Conservation (phyloP, 345 rosid genomes). For the Arabis hirsuta region DNA sequence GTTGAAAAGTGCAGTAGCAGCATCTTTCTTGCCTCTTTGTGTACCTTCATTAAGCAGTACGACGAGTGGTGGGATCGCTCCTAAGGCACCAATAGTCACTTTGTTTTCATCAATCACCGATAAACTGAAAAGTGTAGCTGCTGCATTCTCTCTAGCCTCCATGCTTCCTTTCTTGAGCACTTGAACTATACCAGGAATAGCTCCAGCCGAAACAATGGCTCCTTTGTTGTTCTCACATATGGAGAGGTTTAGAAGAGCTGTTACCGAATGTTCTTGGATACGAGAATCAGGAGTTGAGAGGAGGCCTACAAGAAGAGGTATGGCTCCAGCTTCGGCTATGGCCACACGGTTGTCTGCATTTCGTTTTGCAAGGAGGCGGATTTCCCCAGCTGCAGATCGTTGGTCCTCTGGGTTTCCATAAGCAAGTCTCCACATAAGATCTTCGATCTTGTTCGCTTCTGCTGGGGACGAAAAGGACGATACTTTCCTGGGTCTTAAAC, state of each 20-base stretch:
- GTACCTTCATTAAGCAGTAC: slow-evolving; percentile 84
- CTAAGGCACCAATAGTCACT: slow-evolving; percentile 81
- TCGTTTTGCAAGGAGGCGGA: slow-evolving; percentile 96
- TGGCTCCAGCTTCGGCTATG: slow-evolving; percentile 98
- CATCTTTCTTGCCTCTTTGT: slow-evolving; percentile 96
- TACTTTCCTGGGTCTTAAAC: slow-evolving; percentile 64
- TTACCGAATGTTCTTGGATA: slow-evolving; percentile 94
- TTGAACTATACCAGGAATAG: slow-evolving; percentile 91
- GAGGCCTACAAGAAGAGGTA: slow-evolving; percentile 85
- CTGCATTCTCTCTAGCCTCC: slow-evolving; percentile 99
- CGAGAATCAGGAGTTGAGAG: slow-evolving; percentile 85
- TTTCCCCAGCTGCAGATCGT: slow-evolving; percentile 85
- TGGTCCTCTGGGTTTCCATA: slow-evolving; percentile 80
- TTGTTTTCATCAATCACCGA: slow-evolving; percentile 94
- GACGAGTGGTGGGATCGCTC: slow-evolving; percentile 92
- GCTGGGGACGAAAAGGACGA: slow-evolving; percentile 71
- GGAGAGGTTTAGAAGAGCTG: slow-evolving; percentile 94
- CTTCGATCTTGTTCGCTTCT: slow-evolving; percentile 71
- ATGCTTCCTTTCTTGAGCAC: slow-evolving; percentile 97
- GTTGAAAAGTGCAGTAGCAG: slow-evolving; percentile 97
- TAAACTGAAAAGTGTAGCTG: slow-evolving; percentile 96
- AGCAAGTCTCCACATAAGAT: slow-evolving; percentile 79
- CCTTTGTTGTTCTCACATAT: slow-evolving; percentile 97
- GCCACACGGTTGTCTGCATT: slow-evolving; percentile 97
- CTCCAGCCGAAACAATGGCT: slow-evolving; percentile 79